A percentile compares a stretch with the other conserved stretches of the same genome.
Evolutionary conservation across 176 grass and related monocot genomes (phyloP).

Genomic region (Ananas comosus): DNA sequence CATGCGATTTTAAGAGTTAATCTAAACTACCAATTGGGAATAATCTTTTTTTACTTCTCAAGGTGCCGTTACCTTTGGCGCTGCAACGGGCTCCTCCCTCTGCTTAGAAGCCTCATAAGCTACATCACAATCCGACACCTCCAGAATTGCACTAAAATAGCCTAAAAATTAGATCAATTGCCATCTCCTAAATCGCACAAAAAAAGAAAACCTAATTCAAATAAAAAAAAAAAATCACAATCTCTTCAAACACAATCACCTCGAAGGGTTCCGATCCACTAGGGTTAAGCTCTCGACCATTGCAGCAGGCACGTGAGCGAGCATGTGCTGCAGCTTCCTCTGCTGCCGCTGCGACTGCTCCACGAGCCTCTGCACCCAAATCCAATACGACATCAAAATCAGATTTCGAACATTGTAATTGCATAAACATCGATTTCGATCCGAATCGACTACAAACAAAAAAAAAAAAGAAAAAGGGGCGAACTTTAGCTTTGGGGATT

Average conservation of each 20-base stretch:
- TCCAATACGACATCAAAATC: slow-evolving; percentile 3
- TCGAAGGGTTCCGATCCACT: slow-evolving; percentile 30
- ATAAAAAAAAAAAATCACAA: neutral
- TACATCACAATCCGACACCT: slow-evolving; percentile 25
- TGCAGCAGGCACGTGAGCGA: slow-evolving; percentile 48
- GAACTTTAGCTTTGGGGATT: slow-evolving; percentile 94
- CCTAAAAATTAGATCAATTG: slow-evolving; percentile 30
- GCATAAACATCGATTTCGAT: neutral
- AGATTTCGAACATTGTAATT: neutral
- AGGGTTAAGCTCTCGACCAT: slow-evolving; percentile 33
- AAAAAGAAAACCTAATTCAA: slow-evolving; percentile 19
- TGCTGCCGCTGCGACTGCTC: slow-evolving; percentile 57
- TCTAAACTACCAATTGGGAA: slow-evolving; percentile 7
- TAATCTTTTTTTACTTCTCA: neutral
- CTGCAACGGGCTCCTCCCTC: slow-evolving; percentile 65
- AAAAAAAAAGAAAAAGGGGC: slow-evolving; percentile 7
- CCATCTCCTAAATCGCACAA: slow-evolving; percentile 22
- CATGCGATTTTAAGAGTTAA: neutral
- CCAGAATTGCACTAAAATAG: slow-evolving; percentile 26
- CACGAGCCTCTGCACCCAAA: slow-evolving; percentile 46
- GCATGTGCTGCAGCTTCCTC: slow-evolving; percentile 76
- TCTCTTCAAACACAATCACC: slow-evolving; percentile 20
- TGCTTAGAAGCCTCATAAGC: slow-evolving; percentile 24
- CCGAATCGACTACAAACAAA: slow-evolving; percentile 1
- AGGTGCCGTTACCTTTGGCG: slow-evolving; percentile 55